These are phyloP conservation scores for Hirsutella thompsonii DNA, from an alignment of 2,329 filamentous ascomycete species.

Conservation along the genomic window DNA sequence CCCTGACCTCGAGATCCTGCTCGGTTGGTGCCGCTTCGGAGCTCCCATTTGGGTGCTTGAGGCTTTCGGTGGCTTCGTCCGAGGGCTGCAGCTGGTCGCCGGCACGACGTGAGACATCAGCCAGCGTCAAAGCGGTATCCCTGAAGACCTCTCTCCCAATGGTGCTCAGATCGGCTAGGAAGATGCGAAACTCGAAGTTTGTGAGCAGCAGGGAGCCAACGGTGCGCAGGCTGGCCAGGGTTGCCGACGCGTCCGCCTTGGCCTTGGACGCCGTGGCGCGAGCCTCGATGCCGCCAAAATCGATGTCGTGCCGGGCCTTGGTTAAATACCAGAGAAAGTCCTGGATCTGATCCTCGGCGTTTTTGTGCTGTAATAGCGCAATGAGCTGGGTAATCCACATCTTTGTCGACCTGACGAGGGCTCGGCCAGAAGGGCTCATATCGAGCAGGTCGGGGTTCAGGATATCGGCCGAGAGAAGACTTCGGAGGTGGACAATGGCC, in stretches of 20 bases:
- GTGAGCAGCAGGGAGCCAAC: slow-evolving; percentile 75
- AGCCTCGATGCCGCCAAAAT: slow-evolving; percentile 15
- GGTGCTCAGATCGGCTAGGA: slow-evolving; percentile 67
- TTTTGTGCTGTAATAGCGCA: slow-evolving; percentile 72
- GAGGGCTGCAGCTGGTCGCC: slow-evolving; percentile 63
- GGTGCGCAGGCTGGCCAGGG: slow-evolving; percentile 71
- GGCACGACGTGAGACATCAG: slow-evolving; percentile 60
- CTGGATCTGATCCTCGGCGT: slow-evolving; percentile 72
- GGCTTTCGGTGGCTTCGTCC: slow-evolving; percentile 35
- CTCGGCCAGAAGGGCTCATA: slow-evolving; percentile 64
- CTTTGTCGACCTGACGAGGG: slow-evolving; percentile 58
- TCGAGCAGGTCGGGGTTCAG: slow-evolving; percentile 58
- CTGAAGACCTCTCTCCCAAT: slow-evolving; percentile 75
- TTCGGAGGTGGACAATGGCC: slow-evolving; percentile 64
- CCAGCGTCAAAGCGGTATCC: slow-evolving; percentile 71
- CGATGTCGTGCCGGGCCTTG: slow-evolving; percentile 48
- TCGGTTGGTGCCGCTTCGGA: slow-evolving; percentile 32
- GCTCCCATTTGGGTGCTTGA: slow-evolving; percentile 25
- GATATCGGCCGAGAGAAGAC: slow-evolving; percentile 63
- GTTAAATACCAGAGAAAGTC: slow-evolving; percentile 80
- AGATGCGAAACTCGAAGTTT: slow-evolving; percentile 81
- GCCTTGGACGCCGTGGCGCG: slow-evolving; percentile 16
- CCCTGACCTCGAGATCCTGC: slow-evolving; percentile 49
- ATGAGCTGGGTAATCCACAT: slow-evolving; percentile 70
- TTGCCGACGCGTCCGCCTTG: slow-evolving; percentile 19